Evolutionary conservation across 306 rosid species (phyloP).

Genomic region (Cucurbita maxima): DNA sequence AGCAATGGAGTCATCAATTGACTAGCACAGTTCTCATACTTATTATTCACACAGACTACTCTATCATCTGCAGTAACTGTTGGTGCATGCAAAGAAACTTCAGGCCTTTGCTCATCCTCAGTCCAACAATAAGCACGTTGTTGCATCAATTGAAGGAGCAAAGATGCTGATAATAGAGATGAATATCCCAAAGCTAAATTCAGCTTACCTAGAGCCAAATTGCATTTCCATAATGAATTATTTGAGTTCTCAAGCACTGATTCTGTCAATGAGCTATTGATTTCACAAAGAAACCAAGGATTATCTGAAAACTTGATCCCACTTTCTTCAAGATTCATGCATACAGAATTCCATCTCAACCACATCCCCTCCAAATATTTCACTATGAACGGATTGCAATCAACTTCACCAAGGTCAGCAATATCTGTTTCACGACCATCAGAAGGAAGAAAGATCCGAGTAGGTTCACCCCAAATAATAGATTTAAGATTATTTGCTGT

Average conservation of each 20-base stretch:
- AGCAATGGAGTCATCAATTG: constrained; percentile 31
- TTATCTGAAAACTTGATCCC: constrained; percentile 45
- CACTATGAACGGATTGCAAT: constrained; percentile 26
- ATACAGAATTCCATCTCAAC: constrained; percentile 41
- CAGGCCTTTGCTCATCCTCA: constrained; percentile 19
- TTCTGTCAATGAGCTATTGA: constrained; percentile 33
- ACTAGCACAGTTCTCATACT: constrained; percentile 27
- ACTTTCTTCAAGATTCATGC: constrained; percentile 27
- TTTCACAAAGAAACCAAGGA: constrained; percentile 51
- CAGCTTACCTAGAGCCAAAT: constrained; percentile 60
- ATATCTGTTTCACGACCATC: constrained; percentile 18
- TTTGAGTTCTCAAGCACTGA: constrained; percentile 23
- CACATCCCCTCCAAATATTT: constrained; percentile 38
- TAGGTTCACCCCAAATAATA: constrained; percentile 55
- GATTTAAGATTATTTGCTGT: constrained; percentile 25
- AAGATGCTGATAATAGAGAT: constrained; percentile 39
- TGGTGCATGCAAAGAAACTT: constrained; percentile 15
- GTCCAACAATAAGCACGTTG: constrained; percentile 27
- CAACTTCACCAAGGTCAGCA: constrained; percentile 18
- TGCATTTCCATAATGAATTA: constrained; percentile 46
- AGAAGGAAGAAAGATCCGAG: constrained; percentile 26
- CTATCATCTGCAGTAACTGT: constrained; percentile 7
- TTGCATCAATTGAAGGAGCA: constrained; percentile 48
- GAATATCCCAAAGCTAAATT: constrained; percentile 45
- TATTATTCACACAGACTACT: constrained; percentile 21